Percentiles rank a stretch among this genome's conserved stretches.
Evolutionary conservation across 768 basidiomycete genomes (phyloP).

Genomic region (Mrakia frigida): DNA sequence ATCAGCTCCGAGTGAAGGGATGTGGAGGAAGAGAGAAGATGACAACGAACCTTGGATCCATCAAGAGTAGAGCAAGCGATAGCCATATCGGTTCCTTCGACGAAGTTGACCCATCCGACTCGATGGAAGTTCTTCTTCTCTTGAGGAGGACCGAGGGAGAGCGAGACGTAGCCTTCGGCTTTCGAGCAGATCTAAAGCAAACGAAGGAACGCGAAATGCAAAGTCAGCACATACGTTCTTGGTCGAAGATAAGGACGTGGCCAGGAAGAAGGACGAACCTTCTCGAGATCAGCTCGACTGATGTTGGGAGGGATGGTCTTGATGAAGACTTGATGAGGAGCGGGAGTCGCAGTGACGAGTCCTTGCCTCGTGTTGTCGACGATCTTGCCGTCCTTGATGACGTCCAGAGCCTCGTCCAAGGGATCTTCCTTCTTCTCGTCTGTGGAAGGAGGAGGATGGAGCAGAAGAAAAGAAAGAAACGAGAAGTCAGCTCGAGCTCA

Average conservation of each 20-base stretch:
- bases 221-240: background rate
- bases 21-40: too few species aligned
- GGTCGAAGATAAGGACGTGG: background rate
- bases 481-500: background rate
- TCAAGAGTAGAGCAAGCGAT: conserved; percentile 65
- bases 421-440: background rate
- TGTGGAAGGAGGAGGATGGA: background rate
- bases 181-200: conserved; percentile 62
- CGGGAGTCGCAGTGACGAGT: conserved; percentile 32
- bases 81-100: conserved; percentile 75
- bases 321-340: conserved; percentile 67
- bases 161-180: conserved; percentile 75
- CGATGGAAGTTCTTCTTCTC: conserved; percentile 92
- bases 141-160: conserved; percentile 84
- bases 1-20: background rate
- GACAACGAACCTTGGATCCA: conserved; percentile 48
- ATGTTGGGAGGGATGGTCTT: conserved; percentile 91
- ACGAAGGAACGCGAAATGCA: background rate
- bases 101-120: conserved; percentile 86
- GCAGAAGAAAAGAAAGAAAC: background rate
- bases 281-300: conserved; percentile 80
- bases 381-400: conserved; percentile 11
- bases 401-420: background rate
- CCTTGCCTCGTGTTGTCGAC: conserved; percentile 36
- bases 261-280: conserved; percentile 54